Evolutionary conservation across 1,139 yeast genomes (phyloP), one percentile per base, ranked within the genome.

Genomic region (Wickerhamomyces sp.): DNA sequence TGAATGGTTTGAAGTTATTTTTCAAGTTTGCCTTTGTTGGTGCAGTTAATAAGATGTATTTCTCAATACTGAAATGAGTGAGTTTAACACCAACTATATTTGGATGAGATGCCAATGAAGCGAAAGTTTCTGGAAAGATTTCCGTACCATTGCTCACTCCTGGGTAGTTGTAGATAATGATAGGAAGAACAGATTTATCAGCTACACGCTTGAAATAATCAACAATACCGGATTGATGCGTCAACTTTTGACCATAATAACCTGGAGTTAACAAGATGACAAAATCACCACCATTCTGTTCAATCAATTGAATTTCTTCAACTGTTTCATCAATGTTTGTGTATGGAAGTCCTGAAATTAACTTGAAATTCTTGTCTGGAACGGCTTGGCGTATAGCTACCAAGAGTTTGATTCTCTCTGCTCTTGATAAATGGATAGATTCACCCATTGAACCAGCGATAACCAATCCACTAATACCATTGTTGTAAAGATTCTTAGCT

Each of bases 11-110:
- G 48, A 67, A 66, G 34, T 57, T 54, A 25, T 48, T 45, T 15
- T 29, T 28, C 6, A 32, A 6, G 3, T 40, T 39, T 21, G 46
- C 46, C 10, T 47, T 33, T 13, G 45, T 38, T 32, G 51, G 41
- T 42, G 66, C 69, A 26, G 38, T 31, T 3, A 36, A 7, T 28
- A 36, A 18, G 11, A 36, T 31, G 14, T 38, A 38, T 17, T 38
- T 38, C n/a, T 36, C 41, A 16, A 38, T 16, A 8, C 24, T 33
- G 37, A 38, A 36, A 51, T 69, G 70, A 14, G 75, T 63, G 40
- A 69, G 59, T 51, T 71, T 71, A 46, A 64, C 59, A 12, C 76
- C 76, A 26, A 68, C 70, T 32, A 71, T 66, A 44, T 70, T 68
- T 31, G 60, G 59, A 49, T 70, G 75, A 31, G 40, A 44, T 13